Evolutionary conservation across 2,329 filamentous ascomycete species (phyloP).

Genomic region (Colletotrichum tropicicola): DNA sequence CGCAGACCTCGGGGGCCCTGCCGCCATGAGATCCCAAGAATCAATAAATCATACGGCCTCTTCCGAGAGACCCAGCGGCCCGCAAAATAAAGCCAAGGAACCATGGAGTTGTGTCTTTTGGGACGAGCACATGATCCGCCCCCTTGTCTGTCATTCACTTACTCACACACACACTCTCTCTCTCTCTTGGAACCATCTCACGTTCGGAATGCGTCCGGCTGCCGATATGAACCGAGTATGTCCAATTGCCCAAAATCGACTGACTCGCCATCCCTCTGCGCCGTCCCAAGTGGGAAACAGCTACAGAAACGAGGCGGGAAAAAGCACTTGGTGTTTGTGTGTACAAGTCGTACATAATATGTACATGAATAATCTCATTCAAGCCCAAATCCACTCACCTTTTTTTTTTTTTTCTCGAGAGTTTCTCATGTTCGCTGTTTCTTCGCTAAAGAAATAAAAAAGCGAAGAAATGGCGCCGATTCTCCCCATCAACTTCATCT

Average conservation of each 20-base stretch:
- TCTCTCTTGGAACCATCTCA: too few species aligned
- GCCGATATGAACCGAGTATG: background rate
- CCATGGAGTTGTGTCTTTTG: background rate
- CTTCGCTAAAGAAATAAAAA: too few species aligned
- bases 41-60: background rate
- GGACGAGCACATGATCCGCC: background rate
- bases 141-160: too few species aligned
- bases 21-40: background rate
- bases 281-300: background rate
- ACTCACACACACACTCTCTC: too few species aligned
- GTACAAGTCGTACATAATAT: conserved; percentile 27
- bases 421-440: background rate
- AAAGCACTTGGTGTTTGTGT: background rate
- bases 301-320: background rate
- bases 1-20: too few species aligned
- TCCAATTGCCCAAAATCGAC: conserved; percentile 15
- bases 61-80: background rate
- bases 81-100: conserved; percentile 18
- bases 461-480: background rate
- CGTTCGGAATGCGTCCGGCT: too few species aligned
- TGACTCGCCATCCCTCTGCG: background rate
- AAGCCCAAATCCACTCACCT: background rate
- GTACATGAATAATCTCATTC: conserved; percentile 18
- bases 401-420: background rate
- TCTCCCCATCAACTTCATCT: background rate